Base-by-base conservation (phyloP, 345 rosid genomes). In the Eucalyptus camaldulensis region DNA sequence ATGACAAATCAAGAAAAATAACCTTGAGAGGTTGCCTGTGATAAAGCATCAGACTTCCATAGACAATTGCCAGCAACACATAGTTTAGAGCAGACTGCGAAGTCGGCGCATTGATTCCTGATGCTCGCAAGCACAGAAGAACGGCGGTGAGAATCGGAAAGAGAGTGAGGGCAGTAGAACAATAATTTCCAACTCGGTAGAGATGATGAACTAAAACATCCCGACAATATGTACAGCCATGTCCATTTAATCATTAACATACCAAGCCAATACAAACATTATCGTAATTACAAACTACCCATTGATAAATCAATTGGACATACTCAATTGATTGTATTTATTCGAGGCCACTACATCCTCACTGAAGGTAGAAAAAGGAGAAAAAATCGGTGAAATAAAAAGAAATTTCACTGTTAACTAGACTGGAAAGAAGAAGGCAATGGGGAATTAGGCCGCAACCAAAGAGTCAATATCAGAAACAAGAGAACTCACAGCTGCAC, bases 31-130 rank as follows among this genome's bases (percentile, higher is more conserved):
- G 56, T 83, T 93, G 88, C 92, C 90, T 91, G 87, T 88, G 88
- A 88, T 94, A 90, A 12, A 95, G 88, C 95, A 93, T 88, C 83
- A 92, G 40, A 87, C 94, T 87, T 90, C 97, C 97, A 89, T 94
- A 95, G 85, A 95, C 91, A 86, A 92, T 87, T 43, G 94, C 94
- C 43, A 95, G 87, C 15, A 92, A 56, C 24, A 90, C 87, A 90
- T 94, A 95, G 91, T 93, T 92, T 27, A 93, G 89, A 76, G 93
- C 93, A 11, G 96, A 90, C 91, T 95, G 96, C 16, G 95, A 91
- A 69, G 97, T 93, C n/a, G 95, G 95, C 22, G 92, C 95, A 91
- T 93, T 91, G 56, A 94, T 92, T 88, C 95, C 96, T 95, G 88
- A 56, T 43, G 49, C 45, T 47, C 37, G 58, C 60, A 87, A 87